Conservation (phyloP, 2,329 filamentous ascomycete species). For the Phyllosticta paracitricarpa region DNA sequence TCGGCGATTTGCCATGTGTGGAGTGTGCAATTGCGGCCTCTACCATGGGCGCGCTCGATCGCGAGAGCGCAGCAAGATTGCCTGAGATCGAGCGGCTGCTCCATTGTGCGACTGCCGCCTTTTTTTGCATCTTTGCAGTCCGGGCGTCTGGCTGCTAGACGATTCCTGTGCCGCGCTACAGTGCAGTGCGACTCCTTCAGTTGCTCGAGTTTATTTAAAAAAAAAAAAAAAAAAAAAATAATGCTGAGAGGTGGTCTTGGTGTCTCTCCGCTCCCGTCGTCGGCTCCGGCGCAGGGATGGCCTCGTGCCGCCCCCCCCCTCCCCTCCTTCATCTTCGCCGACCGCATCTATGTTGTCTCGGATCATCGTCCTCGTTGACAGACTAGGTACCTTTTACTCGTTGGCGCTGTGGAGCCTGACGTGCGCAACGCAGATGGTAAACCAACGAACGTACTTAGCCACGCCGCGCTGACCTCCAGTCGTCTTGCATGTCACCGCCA, state of each 20-base stretch:
- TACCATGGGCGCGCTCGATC: conserved; percentile 1
- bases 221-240: background rate
- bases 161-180: background rate
- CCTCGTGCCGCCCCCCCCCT: background rate
- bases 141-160: background rate
- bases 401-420: background rate
- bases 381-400: background rate
- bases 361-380: background rate
- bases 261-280: background rate
- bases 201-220: background rate
- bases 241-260: background rate
- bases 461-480: background rate
- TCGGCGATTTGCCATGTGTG: conserved; percentile 6
- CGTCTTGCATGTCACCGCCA: background rate
- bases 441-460: conserved; percentile 15
- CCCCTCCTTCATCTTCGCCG: background rate
- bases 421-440: background rate
- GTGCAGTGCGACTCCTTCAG: background rate
- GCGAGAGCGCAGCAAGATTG: conserved; percentile 4
- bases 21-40: conserved; percentile 1
- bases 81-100: conserved; percentile 1
- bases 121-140: background rate
- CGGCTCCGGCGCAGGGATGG: background rate
- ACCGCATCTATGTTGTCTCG: background rate
- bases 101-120: background rate